Evolutionary conservation across 2,329 filamentous ascomycete genomes (phyloP), one percentile per base, ranked within the genome.

Genomic region (Hypoxylon sp.): DNA sequence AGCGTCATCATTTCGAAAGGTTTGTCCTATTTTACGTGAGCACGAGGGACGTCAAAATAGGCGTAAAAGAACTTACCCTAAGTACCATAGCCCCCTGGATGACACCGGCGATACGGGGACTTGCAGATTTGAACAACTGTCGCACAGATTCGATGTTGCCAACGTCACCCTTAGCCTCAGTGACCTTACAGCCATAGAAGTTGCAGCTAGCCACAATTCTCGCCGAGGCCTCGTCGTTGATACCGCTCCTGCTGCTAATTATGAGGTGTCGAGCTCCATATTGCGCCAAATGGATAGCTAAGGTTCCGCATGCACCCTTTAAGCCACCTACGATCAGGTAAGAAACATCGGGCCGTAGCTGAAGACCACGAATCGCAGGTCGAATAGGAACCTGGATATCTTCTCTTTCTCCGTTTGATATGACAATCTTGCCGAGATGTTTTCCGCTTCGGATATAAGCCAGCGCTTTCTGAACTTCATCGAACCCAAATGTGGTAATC

Each of bases 261-360:
- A 74, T 70, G 10, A 82, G 58, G 14, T 79, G 70, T 2, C 69
- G 67, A 0, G 80, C 81, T 1, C 80, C 80, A 3, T 74, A 63
- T 2, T 51, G 60, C 0, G 78, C 78, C 53, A 82, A 63, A 49
- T 79, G 75, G 0, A 77, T 58, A 0, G 80, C 79, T 0, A 81
- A 28, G 34, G 62, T 77, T 1, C 79, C 77, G 51, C 80, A 80
- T 9, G 79, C 62, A 9, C 80, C 79, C 21, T 75, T 75, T 0
- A 81, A 61, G 5, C 81, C 80, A 10, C 81, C 80, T 0, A 79
- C 74, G 5, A 82, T 74, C 1, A 82, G 71, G 51, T 82, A 82
- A 0, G 76, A 71, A 2, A 50, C 73, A 23, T 78, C 67, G 0
- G 68, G 19, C 1, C 59, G 36, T 6, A 79, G 68, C 1, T 17